Evolutionary conservation across 345 rosid species (phyloP), one percentile per base, ranked within the genome.

Genomic region (Gossypium australe): DNA sequence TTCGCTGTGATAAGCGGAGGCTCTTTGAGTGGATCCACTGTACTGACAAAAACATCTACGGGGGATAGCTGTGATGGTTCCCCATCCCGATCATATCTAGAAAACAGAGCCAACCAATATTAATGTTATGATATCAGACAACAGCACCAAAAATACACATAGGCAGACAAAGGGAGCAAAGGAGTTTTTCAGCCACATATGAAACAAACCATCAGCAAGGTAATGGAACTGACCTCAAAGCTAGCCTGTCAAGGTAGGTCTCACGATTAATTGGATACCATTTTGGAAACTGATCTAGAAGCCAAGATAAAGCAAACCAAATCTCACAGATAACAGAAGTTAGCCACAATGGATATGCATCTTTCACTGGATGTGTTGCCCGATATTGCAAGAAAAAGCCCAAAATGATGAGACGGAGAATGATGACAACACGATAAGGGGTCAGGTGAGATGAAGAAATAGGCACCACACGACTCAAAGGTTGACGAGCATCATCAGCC

Each of bases 261-360:
- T 94, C 98, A 43, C 97, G 92, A 83, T 94, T 94, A 75, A 92
- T 78, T 48, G 98, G 98, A 76, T 22, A 88, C 98, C 98, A 94
- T 79, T 94, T 94, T 63, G 98, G 98, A 84, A 94, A 92, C 86
- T 94, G 98, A 87, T 94, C 98, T 81, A 94, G 87, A 78, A 94
- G 93, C 98, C 98, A 94, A 41, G 98, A 94, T 80, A 92, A 84
- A 56, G 98, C 97, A 88, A 94, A 94, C 98, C 97, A 94, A 84
- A 94, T 86, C 94, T 94, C 98, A 82, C 98, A 94, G 63, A 94
- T 94, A 78, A 94, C 94, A 4, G 97, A 94, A 72, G 89, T 92
- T 59, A 94, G 72, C 98, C 98, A 94, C 83, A 94, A 75, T 2
- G 94, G 92, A 53, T 94, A 94, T 57, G 98, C 98, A 86, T 87